These are phyloP conservation scores for Didymella sp. DNA, from an alignment of 2,329 filamentous ascomycete genomes.

Conservation along the genomic window DNA sequence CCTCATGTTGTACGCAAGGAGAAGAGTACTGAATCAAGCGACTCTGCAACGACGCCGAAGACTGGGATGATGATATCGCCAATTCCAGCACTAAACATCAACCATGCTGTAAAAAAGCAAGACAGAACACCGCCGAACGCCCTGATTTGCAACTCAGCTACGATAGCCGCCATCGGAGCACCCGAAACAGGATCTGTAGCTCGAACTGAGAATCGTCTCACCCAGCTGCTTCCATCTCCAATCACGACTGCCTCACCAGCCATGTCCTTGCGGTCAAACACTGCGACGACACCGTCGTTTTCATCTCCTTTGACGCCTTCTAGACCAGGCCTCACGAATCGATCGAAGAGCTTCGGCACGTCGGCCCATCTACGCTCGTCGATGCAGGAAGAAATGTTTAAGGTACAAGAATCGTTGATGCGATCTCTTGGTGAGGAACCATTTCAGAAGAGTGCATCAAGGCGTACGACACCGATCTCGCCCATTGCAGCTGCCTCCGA, in stretches of 20 bases:
- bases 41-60: not conserved
- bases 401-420: conserved; percentile 12
- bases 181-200: no score
- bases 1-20: conserved; percentile 3
- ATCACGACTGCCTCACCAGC: not conserved
- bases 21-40: not conserved
- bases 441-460: conserved; percentile 5
- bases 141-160: not conserved
- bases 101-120: not conserved
- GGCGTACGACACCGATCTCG: conserved; percentile 3
- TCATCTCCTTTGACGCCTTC: conserved; percentile 1
- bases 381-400: conserved; percentile 22
- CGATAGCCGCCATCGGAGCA: not conserved
- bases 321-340: not conserved
- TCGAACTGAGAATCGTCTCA: not conserved
- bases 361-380: conserved; percentile 10
- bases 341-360: conserved; percentile 11
- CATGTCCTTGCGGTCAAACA: not conserved
- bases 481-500: not conserved
- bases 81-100: not conserved
- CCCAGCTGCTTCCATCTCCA: not conserved
- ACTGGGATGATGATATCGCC: not conserved
- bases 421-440: conserved; percentile 16
- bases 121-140: not conserved
- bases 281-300: not conserved